Conservation (phyloP, 2,329 filamentous ascomycete species). For the Penicillium sp. region DNA sequence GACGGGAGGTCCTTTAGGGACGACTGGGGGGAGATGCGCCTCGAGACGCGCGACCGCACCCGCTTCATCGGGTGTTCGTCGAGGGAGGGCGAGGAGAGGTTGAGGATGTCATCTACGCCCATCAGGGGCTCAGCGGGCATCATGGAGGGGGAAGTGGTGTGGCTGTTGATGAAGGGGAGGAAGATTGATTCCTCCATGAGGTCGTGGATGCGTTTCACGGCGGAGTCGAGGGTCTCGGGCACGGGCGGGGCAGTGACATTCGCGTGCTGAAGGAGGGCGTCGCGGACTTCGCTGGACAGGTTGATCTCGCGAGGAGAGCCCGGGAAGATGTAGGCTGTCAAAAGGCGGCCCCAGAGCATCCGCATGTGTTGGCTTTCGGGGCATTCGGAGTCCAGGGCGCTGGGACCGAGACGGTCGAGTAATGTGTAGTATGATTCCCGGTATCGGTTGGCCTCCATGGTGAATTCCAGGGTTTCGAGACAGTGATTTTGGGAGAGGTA, state of each 20-base stretch:
- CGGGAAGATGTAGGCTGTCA: slow-evolving; percentile 86
- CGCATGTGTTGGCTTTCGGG: slow-evolving; percentile 70
- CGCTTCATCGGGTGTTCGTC: slow-evolving; percentile 35
- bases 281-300: slow-evolving; percentile 80
- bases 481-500: slow-evolving; percentile 97
- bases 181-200: slow-evolving; percentile 97
- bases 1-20: slow-evolving; percentile 34
- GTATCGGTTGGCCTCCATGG: slow-evolving; percentile 89
- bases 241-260: slow-evolving; percentile 64
- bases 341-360: slow-evolving; percentile 81
- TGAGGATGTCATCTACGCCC: slow-evolving; percentile 40
- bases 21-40: slow-evolving; percentile 35
- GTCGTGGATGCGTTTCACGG: slow-evolving; percentile 86
- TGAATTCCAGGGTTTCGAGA: slow-evolving; percentile 94
- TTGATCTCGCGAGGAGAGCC: slow-evolving; percentile 88
- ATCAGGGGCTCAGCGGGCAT: slow-evolving; percentile 47
- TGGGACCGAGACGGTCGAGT: slow-evolving; percentile 52
- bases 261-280: slow-evolving; percentile 70
- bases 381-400: slow-evolving; percentile 52
- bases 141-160: slow-evolving; percentile 53
- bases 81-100: slow-evolving; percentile 29
- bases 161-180: slow-evolving; percentile 82
- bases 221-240: slow-evolving; percentile 76
- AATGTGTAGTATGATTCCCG: slow-evolving; percentile 65
- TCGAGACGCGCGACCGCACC: slow-evolving; percentile 27